phyloP scores from a whole-genome alignment of 257 asterid genomes.

The Forsythia viridissima region DNA sequence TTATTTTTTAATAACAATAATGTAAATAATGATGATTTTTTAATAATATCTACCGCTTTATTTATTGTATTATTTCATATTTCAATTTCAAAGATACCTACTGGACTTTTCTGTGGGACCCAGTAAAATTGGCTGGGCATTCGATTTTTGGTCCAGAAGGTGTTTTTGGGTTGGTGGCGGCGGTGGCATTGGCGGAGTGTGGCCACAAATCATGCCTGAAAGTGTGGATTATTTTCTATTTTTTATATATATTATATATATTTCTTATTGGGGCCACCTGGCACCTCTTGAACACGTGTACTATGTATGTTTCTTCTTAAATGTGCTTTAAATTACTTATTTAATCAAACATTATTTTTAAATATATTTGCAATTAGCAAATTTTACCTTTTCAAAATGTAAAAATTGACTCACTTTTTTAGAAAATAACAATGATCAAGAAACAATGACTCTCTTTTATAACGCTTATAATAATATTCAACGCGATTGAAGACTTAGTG shows the following conservation, averaged over 20 bases:
- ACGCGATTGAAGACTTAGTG: too few relatives aligned
- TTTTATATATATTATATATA: too few relatives aligned
- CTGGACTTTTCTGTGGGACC: not conserved
- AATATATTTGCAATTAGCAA: not conserved
- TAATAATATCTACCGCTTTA: not conserved
- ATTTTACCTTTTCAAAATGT: not conserved
- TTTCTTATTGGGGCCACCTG: not conserved
- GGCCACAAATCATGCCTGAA: slow-evolving; percentile 32
- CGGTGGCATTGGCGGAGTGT: slow-evolving; percentile 25
- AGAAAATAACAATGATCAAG: too few relatives aligned
- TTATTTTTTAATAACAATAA: not conserved
- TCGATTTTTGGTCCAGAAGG: not conserved
- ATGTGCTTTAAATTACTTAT: not conserved
- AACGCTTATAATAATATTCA: too few relatives aligned
- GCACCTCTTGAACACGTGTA: not conserved
- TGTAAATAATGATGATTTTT: not conserved
- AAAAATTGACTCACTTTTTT: too few relatives aligned
- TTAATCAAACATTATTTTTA: not conserved
- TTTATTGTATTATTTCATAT: not conserved
- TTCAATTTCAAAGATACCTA: not conserved
- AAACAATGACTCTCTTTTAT: not conserved
- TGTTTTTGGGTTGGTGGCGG: slow-evolving; percentile 6
- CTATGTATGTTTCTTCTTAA: not conserved
- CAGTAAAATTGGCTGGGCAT: not conserved
- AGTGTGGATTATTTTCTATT: slow-evolving; percentile 15